Base-by-base conservation (phyloP, 2,329 filamentous ascomycete species). In the Arthrobotrys sphaeroides region DNA sequence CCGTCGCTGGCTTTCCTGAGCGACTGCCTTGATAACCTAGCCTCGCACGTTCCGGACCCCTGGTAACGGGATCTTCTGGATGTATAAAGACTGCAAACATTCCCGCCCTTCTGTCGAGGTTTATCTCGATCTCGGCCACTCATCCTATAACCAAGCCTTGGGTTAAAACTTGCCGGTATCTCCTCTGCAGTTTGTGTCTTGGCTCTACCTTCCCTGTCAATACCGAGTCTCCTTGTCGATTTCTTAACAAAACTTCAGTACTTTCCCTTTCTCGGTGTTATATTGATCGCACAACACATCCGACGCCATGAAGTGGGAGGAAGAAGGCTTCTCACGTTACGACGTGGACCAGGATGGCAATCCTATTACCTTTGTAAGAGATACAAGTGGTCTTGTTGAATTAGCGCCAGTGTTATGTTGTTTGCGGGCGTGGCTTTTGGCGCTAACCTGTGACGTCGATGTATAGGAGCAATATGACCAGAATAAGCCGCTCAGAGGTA, bases 281-380 rank as follows among this genome's bases (percentile, higher is more conserved):
- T 9, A 10, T 18, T 22, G 18, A 22, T 22, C 24, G 31, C 40
- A 26, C 45, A 55, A 51, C 59, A 51, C 31, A 55, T 59, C 20
- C 20, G 55, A 33, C 59, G 66, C 22, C 18, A 76, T 76, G 73
- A 76, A 66, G 73, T 76, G 73, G 73, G 64, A 76, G 10, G 73
- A 76, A 69, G 66, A 70, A 55, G 65, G 65, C 28, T 76, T 60
- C 28, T 65, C 65, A 12, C 73, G 73, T 76, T 74, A 74, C 55
- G 70, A 74, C 57, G 66, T 70, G 31, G 73, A 76, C 43, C 65
- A 76, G 59, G 6, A 70, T 65, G 73, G 73, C 2, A 70, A 70
- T 42, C 59, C 73, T 5, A 33, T 76, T 20, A 57, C 73, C 7
- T 70, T 76, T 60, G 73, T 76, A 69, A 31, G 73, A 31, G n/a